Evolutionary conservation across 1,139 yeast genomes (phyloP), one percentile per base, ranked within the genome.

Genomic region (Wickerhamomyces sp.): DNA sequence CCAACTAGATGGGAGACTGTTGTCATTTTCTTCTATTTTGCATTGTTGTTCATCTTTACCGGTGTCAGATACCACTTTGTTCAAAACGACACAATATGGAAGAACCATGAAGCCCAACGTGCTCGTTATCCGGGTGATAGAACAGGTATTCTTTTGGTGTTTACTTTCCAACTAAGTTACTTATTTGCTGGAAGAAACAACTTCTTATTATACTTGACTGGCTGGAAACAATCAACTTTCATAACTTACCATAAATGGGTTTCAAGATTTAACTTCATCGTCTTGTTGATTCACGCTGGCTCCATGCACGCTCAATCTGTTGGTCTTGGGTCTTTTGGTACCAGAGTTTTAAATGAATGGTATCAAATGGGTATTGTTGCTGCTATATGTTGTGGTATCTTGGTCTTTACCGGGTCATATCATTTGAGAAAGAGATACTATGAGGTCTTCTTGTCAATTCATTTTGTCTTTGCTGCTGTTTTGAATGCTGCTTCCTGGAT

Each of bases 151-250:
- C 59, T 79, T 48, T 67, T 72, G 2, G 53, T 72, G 32, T 71
- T 70, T 51, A 63, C 73, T 45, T 62, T 76, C 40, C 84, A 86
- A 11, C 51, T 75, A n/a, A 59, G 77, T 36, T 68, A 78, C 44
- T 63, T 81, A 42, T 79, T 81, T 58, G 78, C 81, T 8, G 85
- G 86, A 26, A 71, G 88, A 66, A 85, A 85, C 63, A 85, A 85
- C 61, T 67, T 84, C 50, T 63, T 85, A 55, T 74, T 78, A 52
- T 77, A 76, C 73, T 43, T 81, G 37, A 80, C 89, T 4, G 86
- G 88, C 39, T 82, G 89, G 87, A 70, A 78, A 23, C 76, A 75
- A 52, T 70, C 81, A 10, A 74, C 85, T 41, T 83, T 84, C 60
- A 65, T 80, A 47, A 68, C 76, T 31, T 73, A 79, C 61, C 94